phyloP scores from a whole-genome alignment of 768 basidiomycete species.

The Rhodotorula sphaerocarpa region DNA sequence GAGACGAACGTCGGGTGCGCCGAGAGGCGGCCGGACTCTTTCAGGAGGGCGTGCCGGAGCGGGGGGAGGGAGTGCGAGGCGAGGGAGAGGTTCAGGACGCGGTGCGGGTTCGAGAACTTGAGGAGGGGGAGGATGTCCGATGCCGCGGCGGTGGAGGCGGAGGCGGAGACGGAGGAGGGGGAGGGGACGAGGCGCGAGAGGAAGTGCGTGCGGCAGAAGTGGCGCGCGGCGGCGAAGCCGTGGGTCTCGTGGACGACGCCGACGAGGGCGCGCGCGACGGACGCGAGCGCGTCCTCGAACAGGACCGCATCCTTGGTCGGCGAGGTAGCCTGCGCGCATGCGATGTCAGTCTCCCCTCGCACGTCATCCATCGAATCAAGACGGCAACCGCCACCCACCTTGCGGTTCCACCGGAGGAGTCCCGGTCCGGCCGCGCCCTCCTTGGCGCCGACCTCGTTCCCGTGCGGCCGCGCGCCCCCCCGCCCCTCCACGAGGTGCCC shows the following conservation, averaged over 20 bases:
- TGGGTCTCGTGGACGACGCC: conserved; percentile 81
- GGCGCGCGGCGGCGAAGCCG: conserved; percentile 66
- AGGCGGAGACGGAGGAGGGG: conserved; percentile 69
- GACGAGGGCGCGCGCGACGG: conserved; percentile 74
- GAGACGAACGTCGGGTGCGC: conserved; percentile 90
- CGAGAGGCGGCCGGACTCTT: conserved; percentile 83
- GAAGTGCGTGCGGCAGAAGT: conserved; percentile 83
- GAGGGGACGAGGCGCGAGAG: conserved; percentile 68
- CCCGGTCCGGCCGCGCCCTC: conserved; percentile 57
- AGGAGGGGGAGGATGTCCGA: conserved; percentile 70
- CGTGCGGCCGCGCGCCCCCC: conserved; percentile 31
- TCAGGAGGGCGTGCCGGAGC: conserved; percentile 58
- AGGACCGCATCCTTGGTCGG: conserved; percentile 44
- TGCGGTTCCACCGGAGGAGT: conserved; percentile 72
- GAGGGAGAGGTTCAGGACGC: conserved; percentile 64
- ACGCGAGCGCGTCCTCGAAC: conserved; percentile 79
- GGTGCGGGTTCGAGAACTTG: conserved; percentile 75
- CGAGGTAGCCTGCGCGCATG: conserved; percentile 33
- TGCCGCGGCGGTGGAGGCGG: conserved; percentile 66
- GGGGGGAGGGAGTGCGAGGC: conserved; percentile 53
- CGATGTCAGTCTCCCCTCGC: too few species aligned
- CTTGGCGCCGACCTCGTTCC: conserved; percentile 18
- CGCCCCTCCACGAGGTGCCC: conserved; percentile 36
- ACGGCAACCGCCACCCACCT: too few species aligned
- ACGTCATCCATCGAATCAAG: too few species aligned